Base-by-base conservation (phyloP, 2,329 filamentous ascomycete genomes). In the Trichoderma guizhouense region DNA sequence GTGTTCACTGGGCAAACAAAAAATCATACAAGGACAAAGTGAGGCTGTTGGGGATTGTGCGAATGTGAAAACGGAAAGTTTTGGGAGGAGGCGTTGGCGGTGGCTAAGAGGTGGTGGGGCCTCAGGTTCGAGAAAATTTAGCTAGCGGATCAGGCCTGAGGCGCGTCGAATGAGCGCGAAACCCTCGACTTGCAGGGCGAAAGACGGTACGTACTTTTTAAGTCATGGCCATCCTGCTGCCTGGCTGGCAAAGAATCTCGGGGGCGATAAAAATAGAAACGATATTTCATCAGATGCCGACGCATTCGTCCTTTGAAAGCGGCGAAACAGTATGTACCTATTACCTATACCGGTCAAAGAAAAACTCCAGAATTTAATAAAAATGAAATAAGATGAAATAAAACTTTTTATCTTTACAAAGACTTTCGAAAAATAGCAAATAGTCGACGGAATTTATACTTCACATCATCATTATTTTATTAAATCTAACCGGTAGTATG, bases 81-180 rank as follows among this genome's bases (percentile, higher is more conserved):
- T 78, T 77, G 74, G 76, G 73, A 76, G 80, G 78, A 76, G 72
- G 73, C 76, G 74, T 79, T 79, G 79, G 79, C 77, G 79, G 79
- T 81, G 78, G 75, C 77, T 79, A 79, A 81, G 81, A 80, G 81
- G 78, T 80, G 81, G 80, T 81, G 81, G 81, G 81, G 78, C 77
- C 77, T 76, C 77, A 53, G 39, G 78, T 76, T 76, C 77, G 76
- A 76, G 78, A 79, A 79, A 79, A 81, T 78, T 81, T 79, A 78
- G 79, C 77, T 77, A 77, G 77, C 75, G 74, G 77, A 74, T 75
- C 71, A 65, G 66, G 74, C 74, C 79, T 80, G 78, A 78, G 76
- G 78, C 77, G 72, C 72, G 72, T 73, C 63, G n/a, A 61, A 53
- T 43, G 60, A 61, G 72, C 72, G 71, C 71, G 72, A 72, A 62